phyloP scores from a whole-genome alignment of 2,329 filamentous ascomycete species.

The Xylaria polymorpha region DNA sequence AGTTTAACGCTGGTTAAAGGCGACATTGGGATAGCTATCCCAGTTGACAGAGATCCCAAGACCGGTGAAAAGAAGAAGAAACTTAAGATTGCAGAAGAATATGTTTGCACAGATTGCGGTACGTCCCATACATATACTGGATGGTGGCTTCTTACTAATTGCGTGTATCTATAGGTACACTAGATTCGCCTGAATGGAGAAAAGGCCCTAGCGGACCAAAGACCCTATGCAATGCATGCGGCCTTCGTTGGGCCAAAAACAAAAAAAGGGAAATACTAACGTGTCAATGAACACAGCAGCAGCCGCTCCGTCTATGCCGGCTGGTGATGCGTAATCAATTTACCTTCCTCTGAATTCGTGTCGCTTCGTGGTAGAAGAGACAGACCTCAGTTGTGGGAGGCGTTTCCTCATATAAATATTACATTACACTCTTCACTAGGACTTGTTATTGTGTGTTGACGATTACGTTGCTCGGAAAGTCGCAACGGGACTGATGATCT shows the following conservation, averaged over 20 bases:
- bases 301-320: constrained; percentile 14
- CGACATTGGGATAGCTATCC: constrained; percentile 87
- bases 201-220: constrained; percentile 94
- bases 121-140: constrained; percentile 49
- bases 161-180: constrained; percentile 65
- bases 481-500: background rate
- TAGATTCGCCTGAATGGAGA: constrained; percentile 95
- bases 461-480: constrained; percentile 19
- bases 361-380: constrained; percentile 2
- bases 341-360: background rate
- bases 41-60: constrained; percentile 79
- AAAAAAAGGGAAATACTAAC: constrained; percentile 72
- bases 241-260: constrained; percentile 81
- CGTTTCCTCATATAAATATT: constrained; percentile 20
- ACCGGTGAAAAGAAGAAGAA: constrained; percentile 88
- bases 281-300: constrained; percentile 31
- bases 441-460: constrained; percentile 15
- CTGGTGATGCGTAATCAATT: constrained; percentile 27
- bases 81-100: constrained; percentile 84
- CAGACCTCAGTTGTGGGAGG: constrained; percentile 1
- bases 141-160: constrained; percentile 9
- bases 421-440: constrained; percentile 4
- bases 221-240: constrained; percentile 95
- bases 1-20: constrained; percentile 85
- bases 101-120: constrained; percentile 95